phyloP scores from a whole-genome alignment of 2,329 filamentous ascomycete genomes.

The Thermoascus crustaceus region DNA sequence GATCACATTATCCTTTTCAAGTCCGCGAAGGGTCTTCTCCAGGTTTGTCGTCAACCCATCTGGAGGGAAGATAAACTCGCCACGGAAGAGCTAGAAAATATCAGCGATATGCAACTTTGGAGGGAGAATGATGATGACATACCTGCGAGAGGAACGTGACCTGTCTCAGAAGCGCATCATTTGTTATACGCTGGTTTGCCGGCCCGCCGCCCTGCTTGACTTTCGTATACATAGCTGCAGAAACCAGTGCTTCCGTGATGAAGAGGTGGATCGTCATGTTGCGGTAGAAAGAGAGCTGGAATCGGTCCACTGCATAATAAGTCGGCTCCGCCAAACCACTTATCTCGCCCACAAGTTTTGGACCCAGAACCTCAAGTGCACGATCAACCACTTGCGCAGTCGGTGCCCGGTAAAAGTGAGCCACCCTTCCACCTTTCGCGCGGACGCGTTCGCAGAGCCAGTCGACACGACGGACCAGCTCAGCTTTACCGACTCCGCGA shows the following conservation, averaged over 20 bases:
- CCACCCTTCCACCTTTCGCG: slow-evolving; percentile 82
- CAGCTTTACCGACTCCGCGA: slow-evolving; percentile 78
- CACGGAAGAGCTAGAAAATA: slow-evolving; percentile 63
- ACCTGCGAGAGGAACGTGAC: slow-evolving; percentile 76
- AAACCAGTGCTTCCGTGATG: slow-evolving; percentile 85
- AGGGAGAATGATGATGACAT: slow-evolving; percentile 9
- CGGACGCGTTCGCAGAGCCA: slow-evolving; percentile 79
- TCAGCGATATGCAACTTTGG: slow-evolving; percentile 7
- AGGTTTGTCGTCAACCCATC: slow-evolving; percentile 76
- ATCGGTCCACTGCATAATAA: slow-evolving; percentile 89
- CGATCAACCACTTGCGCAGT: slow-evolving; percentile 78
- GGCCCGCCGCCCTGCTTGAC: slow-evolving; percentile 89
- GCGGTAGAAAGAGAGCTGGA: slow-evolving; percentile 95
- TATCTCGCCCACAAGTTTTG: slow-evolving; percentile 74
- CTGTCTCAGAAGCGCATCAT: slow-evolving; percentile 64
- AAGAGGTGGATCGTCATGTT: slow-evolving; percentile 99
- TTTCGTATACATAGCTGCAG: slow-evolving; percentile 78
- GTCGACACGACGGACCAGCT: slow-evolving; percentile 76
- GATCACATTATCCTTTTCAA: slow-evolving; percentile 74
- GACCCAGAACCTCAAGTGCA: slow-evolving; percentile 83
- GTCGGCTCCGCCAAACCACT: slow-evolving; percentile 79
- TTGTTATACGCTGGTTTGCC: slow-evolving; percentile 68
- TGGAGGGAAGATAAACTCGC: slow-evolving; percentile 92
- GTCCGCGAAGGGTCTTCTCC: slow-evolving; percentile 64
- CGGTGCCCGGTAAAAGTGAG: slow-evolving; percentile 77